Evolutionary conservation across 1,284 basidiomycete species (phyloP).

Genomic region (Pseudozyma tsukubaensis): DNA sequence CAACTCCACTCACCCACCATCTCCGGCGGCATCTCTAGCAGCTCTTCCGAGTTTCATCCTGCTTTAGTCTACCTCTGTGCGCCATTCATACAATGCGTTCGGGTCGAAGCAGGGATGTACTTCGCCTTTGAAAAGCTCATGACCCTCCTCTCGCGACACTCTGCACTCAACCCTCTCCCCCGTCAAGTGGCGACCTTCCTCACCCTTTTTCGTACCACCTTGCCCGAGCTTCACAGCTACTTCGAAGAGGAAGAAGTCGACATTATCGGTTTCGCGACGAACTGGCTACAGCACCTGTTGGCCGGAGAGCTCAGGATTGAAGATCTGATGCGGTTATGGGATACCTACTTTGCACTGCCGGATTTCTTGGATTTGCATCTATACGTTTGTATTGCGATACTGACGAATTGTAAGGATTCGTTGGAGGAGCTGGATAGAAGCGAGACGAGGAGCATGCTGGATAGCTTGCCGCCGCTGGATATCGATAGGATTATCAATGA

Average conservation of each 20-base stretch:
- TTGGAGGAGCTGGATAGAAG: constrained; percentile 68
- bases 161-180: constrained; percentile 53
- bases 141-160: constrained; percentile 59
- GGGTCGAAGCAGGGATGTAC: constrained; percentile 68
- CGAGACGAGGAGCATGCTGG: constrained; percentile 67
- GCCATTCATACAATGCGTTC: constrained; percentile 67
- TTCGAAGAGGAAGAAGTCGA: constrained; percentile 69
- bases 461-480: constrained; percentile 65
- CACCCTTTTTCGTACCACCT: constrained; percentile 65
- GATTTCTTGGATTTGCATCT: constrained; percentile 67
- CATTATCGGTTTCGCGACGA: constrained; percentile 62
- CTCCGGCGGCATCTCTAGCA: constrained; percentile 2
- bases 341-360: constrained; percentile 67
- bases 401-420: constrained; percentile 68
- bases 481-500: constrained; percentile 68
- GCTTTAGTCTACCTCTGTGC: constrained; percentile 67
- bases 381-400: constrained; percentile 68
- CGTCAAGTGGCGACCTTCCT: constrained; percentile 66
- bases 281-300: constrained; percentile 67
- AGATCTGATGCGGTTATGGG: constrained; percentile 67
- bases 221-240: constrained; percentile 68
- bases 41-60: constrained; percentile 59
- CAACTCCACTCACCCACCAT: constrained; percentile 23
- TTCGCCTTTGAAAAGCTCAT: constrained; percentile 68
- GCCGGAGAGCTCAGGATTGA: constrained; percentile 66